Base-by-base conservation (phyloP, 2,329 filamentous ascomycete genomes). In the Colletotrichum destructivum region DNA sequence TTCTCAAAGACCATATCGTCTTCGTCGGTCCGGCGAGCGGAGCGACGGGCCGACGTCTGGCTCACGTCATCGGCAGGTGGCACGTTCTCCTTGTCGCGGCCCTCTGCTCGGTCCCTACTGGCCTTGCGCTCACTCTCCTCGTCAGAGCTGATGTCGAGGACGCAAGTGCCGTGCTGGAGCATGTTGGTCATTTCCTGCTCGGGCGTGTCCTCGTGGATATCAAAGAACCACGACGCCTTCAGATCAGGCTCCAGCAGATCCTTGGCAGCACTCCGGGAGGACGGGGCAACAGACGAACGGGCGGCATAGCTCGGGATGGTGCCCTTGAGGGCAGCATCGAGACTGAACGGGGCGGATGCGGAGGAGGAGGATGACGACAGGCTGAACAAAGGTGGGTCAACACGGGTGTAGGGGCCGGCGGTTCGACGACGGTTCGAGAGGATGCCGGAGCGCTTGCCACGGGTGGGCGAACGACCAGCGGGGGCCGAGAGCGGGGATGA, bases 101-200 rank as follows among this genome's bases (percentile, higher is more conserved):
- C 88, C 75, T 93, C 89, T 42, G 86, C 86, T 75, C 85, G 80
- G 78, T 86, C 88, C 75, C 82, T 82, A 62, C 77, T 83, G 54
- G 87, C 82, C 78, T 88, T 88, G 61, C 84, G 86, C 77, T 89
- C 87, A 38, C 84, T 88, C 81, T 95, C 93, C 80, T 98, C 95
- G 77, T 98, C 95, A 26, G 94, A 95, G 75, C 91, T 94, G 78
- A 98, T 94, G 79, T 98, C 96, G 4, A 98, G 88, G 0, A 92
- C 91, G 74, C 92, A 92, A 9, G 96, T 96, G 67, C 92, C 93
- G 84, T 98, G 96, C 82, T 98, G 94, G 84, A 98, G 94, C 49
- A 98, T 85, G 78, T 97, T 98, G 77, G 95, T 94, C 82, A 96
- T 93, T 79, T 97, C 92, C 79, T 98, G 93, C 79, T 98, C 94